These are phyloP conservation scores for Alternaria triticimaculans DNA, from an alignment of 2,329 filamentous ascomycete genomes.

Conservation along the genomic window DNA sequence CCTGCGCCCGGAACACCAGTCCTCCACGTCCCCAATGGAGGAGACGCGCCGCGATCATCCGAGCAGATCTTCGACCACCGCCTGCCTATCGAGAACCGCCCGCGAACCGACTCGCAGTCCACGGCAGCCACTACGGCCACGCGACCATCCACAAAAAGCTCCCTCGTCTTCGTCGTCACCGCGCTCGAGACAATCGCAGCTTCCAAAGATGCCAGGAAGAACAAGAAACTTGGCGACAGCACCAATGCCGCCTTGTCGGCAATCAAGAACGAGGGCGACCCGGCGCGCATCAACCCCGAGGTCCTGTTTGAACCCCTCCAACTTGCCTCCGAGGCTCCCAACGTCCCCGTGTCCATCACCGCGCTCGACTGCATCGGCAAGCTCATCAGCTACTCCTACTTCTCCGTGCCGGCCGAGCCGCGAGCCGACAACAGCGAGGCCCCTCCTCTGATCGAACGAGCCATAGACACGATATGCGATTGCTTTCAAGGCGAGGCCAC, in stretches of 20 bases:
- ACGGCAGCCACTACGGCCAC: slow-evolving; percentile 59
- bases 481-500: slow-evolving; percentile 98
- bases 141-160: slow-evolving; percentile 76
- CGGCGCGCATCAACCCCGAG: slow-evolving; percentile 84
- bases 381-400: slow-evolving; percentile 98
- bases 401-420: slow-evolving; percentile 70
- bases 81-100: slow-evolving; percentile 41
- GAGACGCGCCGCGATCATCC: slow-evolving; percentile 41
- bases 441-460: slow-evolving; percentile 88
- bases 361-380: slow-evolving; percentile 98
- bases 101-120: slow-evolving; percentile 67
- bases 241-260: slow-evolving; percentile 82
- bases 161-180: slow-evolving; percentile 92
- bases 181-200: slow-evolving; percentile 90
- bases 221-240: slow-evolving; percentile 81
- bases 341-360: slow-evolving; percentile 83
- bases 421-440: slow-evolving; percentile 46
- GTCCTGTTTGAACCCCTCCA: slow-evolving; percentile 90
- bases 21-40: slow-evolving; percentile 31
- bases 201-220: slow-evolving; percentile 89
- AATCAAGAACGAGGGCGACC: slow-evolving; percentile 80
- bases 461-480: slow-evolving; percentile 99
- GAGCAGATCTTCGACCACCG: slow-evolving; percentile 47
- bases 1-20: slow-evolving; percentile 32
- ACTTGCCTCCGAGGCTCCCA: slow-evolving; percentile 85